A percentile compares a stretch with the other conserved stretches of the same genome.
Evolutionary conservation across 257 asterid species (phyloP).

Genomic region (Nicotiana obtusifolia): DNA sequence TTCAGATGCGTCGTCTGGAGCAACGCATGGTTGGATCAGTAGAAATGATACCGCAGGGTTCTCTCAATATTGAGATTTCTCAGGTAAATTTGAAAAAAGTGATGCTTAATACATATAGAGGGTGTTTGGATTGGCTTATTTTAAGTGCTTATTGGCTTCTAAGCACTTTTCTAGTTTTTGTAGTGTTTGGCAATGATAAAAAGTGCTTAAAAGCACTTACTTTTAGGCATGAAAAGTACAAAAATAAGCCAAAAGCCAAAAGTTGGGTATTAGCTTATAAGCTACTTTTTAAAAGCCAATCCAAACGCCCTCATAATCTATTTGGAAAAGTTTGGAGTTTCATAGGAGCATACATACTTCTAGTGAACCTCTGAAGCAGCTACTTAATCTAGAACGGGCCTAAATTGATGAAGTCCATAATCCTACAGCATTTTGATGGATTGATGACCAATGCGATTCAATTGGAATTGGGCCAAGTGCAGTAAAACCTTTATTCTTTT

Average conservation of each 20-base stretch:
- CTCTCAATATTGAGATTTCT: constrained; percentile 46
- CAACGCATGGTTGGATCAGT: constrained; percentile 80
- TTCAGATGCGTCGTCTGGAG: constrained; percentile 59
- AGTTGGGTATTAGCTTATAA: too few species aligned
- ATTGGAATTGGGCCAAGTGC: neutral
- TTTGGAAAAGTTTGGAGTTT: neutral
- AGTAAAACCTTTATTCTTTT: neutral
- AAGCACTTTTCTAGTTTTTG: too few species aligned
- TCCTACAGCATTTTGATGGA: neutral
- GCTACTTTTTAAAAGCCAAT: too few species aligned
- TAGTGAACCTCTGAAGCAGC: neutral
- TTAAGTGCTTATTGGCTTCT: too few species aligned
- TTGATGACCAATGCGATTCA: neutral
- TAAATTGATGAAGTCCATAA: neutral
- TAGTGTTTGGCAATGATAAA: too few species aligned
- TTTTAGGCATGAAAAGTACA: too few species aligned
- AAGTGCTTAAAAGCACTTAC: too few species aligned
- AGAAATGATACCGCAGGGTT: constrained; percentile 46
- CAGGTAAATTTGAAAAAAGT: constrained; percentile 37
- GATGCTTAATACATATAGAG: too few species aligned
- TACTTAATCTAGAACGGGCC: neutral
- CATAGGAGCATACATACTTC: constrained; percentile 1
- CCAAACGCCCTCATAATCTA: neutral
- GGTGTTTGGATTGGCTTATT: too few species aligned
- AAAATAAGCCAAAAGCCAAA: too few species aligned